Base-by-base conservation (phyloP, 2,329 filamentous ascomycete species). In the Fusarium duplospermum region DNA sequence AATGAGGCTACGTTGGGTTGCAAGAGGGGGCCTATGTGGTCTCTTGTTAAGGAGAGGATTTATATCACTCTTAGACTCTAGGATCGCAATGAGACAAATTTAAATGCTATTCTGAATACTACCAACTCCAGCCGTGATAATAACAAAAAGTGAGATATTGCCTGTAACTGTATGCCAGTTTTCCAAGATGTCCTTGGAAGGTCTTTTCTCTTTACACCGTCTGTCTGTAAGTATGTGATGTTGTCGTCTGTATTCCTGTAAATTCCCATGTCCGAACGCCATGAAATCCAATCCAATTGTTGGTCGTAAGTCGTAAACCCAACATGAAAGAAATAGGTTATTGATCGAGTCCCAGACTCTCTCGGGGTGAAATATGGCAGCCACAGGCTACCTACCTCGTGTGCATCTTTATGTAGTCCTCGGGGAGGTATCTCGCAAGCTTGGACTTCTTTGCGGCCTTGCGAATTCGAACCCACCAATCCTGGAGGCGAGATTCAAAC, bases 391-490 rank as follows among this genome's bases (percentile, higher is more conserved):
- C 60, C 71, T 74, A 82, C 59, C 75, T 75, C 29, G 80, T 76
- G 35, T 76, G 76, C 82, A 84, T 83, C 66, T 76, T 79, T 27
- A 42, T 70, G 50, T 80, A 81, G 4, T 83, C 81, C 9, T 80
- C 73, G 2, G 82, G 82, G 4, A 84, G 66, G 66, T 83, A 76
- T 40, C 82, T 78, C 56, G 77, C 74, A 61, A 84, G 75, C 56
- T 79, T 80, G 27, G 80, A 82, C 70, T 83, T 82, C 59, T 78
- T 81, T 13, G 82, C 81, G 18, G 82, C 81, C 29, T 74, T 75
- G 20, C 81, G 77, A 56, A 84, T 75, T 2, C 78, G 76, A 57
- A 73, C 76, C 82, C 82, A 84, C 82, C 82, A 84, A 27, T 78
- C 76, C 27, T 79, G 71, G 18, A 82, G 70, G n/a, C 71, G 70